These are phyloP conservation scores for Xylaria hypoxylon DNA, from an alignment of 2,329 filamentous ascomycete species.

Conservation along the genomic window DNA sequence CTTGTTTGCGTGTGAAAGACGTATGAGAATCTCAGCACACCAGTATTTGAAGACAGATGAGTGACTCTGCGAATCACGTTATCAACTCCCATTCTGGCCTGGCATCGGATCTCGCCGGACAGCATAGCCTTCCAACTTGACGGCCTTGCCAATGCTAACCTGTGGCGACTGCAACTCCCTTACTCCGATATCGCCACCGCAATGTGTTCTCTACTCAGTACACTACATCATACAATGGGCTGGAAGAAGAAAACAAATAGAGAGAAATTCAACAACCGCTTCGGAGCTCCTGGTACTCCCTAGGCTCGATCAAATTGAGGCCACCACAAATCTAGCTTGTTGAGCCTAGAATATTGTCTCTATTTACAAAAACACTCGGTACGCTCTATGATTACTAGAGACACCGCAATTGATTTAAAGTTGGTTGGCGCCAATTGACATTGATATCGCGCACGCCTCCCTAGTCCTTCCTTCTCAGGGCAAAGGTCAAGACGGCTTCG, in stretches of 20 bases:
- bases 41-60: neutral
- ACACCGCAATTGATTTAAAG: neutral
- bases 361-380: neutral
- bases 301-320: neutral
- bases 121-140: neutral
- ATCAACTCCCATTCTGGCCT: neutral
- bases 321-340: slow-evolving; percentile 5
- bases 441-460: slow-evolving; percentile 5
- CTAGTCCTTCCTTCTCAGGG: neutral
- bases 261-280: neutral
- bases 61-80: slow-evolving; percentile 5
- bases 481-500: neutral
- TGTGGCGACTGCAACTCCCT: slow-evolving; percentile 1
- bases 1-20: neutral
- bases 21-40: neutral
- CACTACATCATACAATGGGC: neutral
- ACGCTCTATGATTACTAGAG: neutral
- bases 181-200: neutral
- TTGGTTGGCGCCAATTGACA: neutral
- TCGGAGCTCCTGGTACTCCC: neutral
- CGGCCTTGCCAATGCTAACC: neutral
- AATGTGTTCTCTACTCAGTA: neutral
- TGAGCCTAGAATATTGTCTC: neutral
- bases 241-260: neutral
- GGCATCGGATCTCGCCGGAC: slow-evolving; percentile 8